phyloP scores from a whole-genome alignment of 1,284 basidiomycete species.

The Chiua sp. region DNA sequence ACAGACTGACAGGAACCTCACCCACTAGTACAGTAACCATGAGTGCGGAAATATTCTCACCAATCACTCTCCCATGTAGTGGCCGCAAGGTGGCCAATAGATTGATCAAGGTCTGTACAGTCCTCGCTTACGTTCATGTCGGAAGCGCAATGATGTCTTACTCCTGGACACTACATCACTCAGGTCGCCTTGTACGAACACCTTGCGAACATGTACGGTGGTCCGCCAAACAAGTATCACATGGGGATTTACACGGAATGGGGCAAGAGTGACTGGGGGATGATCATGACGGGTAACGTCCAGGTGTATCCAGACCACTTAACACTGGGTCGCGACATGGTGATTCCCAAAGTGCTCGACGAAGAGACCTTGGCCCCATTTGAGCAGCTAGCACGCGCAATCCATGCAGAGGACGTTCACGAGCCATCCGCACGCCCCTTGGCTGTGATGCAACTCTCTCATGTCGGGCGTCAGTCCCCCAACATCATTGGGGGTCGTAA shows the following conservation, averaged over 20 bases:
- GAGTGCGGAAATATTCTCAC: slow-evolving; percentile 40
- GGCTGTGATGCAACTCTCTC: slow-evolving; percentile 85
- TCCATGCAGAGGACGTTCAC: slow-evolving; percentile 46
- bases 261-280: slow-evolving; percentile 84
- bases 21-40: slow-evolving; percentile 9
- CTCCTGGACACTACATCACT: neutral
- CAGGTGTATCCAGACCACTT: slow-evolving; percentile 78
- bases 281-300: slow-evolving; percentile 91
- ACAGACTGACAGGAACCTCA: no score
- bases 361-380: slow-evolving; percentile 56
- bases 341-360: slow-evolving; percentile 57
- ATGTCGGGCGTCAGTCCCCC: slow-evolving; percentile 86
- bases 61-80: slow-evolving; percentile 58
- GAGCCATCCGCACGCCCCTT: slow-evolving; percentile 36
- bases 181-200: slow-evolving; percentile 90
- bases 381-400: slow-evolving; percentile 51
- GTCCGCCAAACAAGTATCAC: slow-evolving; percentile 72
- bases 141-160: neutral
- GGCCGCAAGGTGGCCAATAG: slow-evolving; percentile 47
- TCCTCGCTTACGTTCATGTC: neutral
- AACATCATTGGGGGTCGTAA: slow-evolving; percentile 73
- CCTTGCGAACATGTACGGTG: slow-evolving; percentile 69
- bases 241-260: slow-evolving; percentile 77
- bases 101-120: slow-evolving; percentile 48
- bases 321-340: slow-evolving; percentile 81